These are phyloP conservation scores for Fraxinus anomala DNA, from an alignment of 257 asterid genomes.

Conservation along the genomic window DNA sequence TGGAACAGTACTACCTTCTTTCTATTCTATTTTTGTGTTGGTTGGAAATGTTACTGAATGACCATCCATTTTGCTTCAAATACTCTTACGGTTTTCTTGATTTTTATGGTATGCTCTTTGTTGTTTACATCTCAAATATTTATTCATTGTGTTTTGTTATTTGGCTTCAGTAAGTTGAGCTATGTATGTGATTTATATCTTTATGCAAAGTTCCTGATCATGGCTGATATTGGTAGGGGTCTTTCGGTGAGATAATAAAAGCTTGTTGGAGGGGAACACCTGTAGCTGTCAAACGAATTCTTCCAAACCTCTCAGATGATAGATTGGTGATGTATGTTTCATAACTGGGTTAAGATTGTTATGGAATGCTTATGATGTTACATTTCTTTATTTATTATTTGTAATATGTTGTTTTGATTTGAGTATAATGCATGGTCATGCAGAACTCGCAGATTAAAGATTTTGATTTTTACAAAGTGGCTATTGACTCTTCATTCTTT, in stretches of 20 bases:
- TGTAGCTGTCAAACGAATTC: conserved; percentile 93
- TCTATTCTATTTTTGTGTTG: conserved; percentile 33
- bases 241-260: conserved; percentile 95
- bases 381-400: conserved; percentile 8
- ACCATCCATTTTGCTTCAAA: background rate
- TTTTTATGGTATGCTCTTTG: background rate
- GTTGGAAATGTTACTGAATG: conserved; percentile 29
- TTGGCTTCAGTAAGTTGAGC: conserved; percentile 11
- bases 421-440: background rate
- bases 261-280: conserved; percentile 98
- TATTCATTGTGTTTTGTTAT: background rate
- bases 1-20: background rate
- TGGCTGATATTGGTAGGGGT: conserved; percentile 67
- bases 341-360: conserved; percentile 14
- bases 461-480: background rate
- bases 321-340: conserved; percentile 81
- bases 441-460: background rate
- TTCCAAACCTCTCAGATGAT: conserved; percentile 93
- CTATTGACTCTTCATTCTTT: background rate
- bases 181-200: background rate
- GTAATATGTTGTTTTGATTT: conserved; percentile 5
- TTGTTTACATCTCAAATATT: background rate
- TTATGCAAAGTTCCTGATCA: conserved; percentile 32
- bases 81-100: background rate
- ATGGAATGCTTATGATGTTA: conserved; percentile 10